A percentile compares a stretch with the other conserved stretches of the same genome.
Conservation (phyloP, 2,329 filamentous ascomycete species). For the Scleromitrula shiraiana region DNA sequence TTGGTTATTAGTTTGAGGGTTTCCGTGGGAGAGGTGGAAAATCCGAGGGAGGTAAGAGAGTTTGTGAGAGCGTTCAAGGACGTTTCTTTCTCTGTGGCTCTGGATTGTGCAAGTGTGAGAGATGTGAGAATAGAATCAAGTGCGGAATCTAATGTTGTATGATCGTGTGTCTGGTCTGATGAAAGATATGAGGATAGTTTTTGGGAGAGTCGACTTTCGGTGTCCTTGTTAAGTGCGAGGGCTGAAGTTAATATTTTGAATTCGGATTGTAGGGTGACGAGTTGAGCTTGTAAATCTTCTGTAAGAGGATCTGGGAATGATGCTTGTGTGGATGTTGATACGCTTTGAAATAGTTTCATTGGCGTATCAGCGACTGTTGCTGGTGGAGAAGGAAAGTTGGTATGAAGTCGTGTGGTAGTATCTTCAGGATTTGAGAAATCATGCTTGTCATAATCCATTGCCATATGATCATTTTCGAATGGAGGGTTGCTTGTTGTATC, state of each 20-base stretch:
- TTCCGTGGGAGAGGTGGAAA: slow-evolving; percentile 36
- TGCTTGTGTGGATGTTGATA: slow-evolving; percentile 19
- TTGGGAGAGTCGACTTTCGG: slow-evolving; percentile 20
- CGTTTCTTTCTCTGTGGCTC: slow-evolving; percentile 32
- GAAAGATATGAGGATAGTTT: slow-evolving; percentile 26
- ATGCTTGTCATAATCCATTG: slow-evolving; percentile 11
- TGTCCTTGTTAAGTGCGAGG: slow-evolving; percentile 23
- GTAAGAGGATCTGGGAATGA: slow-evolving; percentile 21
- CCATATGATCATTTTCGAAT: not conserved
- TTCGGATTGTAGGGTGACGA: slow-evolving; percentile 21
- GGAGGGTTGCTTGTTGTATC: not conserved
- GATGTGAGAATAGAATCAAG: slow-evolving; percentile 27
- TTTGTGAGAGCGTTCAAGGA: slow-evolving; percentile 41
- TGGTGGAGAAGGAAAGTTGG: slow-evolving; percentile 28
- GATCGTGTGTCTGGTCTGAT: slow-evolving; percentile 18
- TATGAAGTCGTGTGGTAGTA: slow-evolving; percentile 22
- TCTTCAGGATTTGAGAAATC: slow-evolving; percentile 12
- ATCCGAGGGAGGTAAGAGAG: slow-evolving; percentile 43
- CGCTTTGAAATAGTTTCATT: slow-evolving; percentile 13
- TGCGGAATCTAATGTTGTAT: slow-evolving; percentile 24
- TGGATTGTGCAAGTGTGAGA: slow-evolving; percentile 27
- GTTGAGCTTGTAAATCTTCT: slow-evolving; percentile 19
- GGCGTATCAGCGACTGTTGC: slow-evolving; percentile 26
- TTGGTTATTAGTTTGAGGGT: slow-evolving; percentile 37
- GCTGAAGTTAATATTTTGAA: slow-evolving; percentile 20